Evolutionary conservation across 2,329 filamentous ascomycete genomes (phyloP).

Genomic region (Arthrinium puccinioides): DNA sequence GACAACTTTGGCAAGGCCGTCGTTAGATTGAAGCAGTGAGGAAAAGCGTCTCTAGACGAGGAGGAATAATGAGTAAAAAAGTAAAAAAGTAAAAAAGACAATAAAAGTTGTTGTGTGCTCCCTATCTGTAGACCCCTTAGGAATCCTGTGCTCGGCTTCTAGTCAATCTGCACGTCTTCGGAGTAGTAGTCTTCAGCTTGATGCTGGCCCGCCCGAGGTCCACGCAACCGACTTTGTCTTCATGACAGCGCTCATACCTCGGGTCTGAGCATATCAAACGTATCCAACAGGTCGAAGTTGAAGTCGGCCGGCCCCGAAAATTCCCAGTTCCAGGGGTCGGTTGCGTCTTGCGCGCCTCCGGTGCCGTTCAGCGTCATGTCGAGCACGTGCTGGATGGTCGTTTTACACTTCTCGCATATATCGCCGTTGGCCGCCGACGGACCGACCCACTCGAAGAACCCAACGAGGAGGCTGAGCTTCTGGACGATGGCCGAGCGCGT

Average conservation of each 20-base stretch:
- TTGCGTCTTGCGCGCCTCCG: slow-evolving; percentile 11
- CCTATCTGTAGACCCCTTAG: no score
- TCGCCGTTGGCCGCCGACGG: slow-evolving; percentile 39
- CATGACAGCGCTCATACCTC: no score
- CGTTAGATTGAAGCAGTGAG: slow-evolving; percentile 44
- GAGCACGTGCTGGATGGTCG: slow-evolving; percentile 41
- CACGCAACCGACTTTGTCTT: no score
- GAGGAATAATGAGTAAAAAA: neutral
- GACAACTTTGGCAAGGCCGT: slow-evolving; percentile 85
- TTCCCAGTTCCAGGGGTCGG: slow-evolving; percentile 27
- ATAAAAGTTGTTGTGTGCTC: no score
- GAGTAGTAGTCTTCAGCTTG: no score
- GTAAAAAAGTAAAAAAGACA: neutral
- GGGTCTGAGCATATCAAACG: slow-evolving; percentile 37
- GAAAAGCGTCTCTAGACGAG: neutral
- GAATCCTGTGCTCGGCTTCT: no score
- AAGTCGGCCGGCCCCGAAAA: slow-evolving; percentile 27
- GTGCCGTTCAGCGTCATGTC: slow-evolving; percentile 39
- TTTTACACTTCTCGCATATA: slow-evolving; percentile 37
- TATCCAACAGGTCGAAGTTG: slow-evolving; percentile 41
- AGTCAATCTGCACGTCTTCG: no score
- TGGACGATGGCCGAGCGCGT: slow-evolving; percentile 42
- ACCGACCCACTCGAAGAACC: slow-evolving; percentile 43
- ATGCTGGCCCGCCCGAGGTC: no score
- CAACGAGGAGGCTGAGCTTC: slow-evolving; percentile 42